A percentile compares a stretch with the other conserved stretches of the same genome.
phyloP scores from a whole-genome alignment of 2,329 filamentous ascomycete species.

The Ophiostoma sp. region DNA sequence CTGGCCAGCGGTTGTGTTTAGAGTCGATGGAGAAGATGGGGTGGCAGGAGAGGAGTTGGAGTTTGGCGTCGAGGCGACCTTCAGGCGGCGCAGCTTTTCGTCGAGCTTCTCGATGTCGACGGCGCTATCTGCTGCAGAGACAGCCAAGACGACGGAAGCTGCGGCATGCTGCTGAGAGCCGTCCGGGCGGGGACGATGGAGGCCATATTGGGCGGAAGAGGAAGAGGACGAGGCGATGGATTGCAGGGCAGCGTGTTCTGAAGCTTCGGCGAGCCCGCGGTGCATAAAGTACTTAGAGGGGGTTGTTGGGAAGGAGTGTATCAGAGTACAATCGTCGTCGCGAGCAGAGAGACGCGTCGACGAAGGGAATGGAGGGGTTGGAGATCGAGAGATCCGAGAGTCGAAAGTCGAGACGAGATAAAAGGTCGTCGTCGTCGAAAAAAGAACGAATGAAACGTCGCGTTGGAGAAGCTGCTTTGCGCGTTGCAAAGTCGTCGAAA shows the following conservation, averaged over 20 bases:
- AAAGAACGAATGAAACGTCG: background rate
- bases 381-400: background rate
- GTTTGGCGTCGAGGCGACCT: conserved; percentile 30
- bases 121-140: conserved; percentile 33
- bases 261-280: conserved; percentile 54
- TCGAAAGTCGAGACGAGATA: background rate
- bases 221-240: conserved; percentile 37
- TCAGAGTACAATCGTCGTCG: conserved; percentile 21
- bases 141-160: background rate
- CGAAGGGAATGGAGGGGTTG: background rate
- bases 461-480: background rate
- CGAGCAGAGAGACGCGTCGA: conserved; percentile 24
- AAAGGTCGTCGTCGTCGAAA: background rate
- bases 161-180: conserved; percentile 32
- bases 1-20: conserved; percentile 46
- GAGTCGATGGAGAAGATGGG: background rate
- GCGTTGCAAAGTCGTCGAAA: background rate
- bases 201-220: conserved; percentile 58
- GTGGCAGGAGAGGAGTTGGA: background rate
- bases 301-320: background rate
- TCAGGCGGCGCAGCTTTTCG: conserved; percentile 56
- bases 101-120: conserved; percentile 48
- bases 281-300: conserved; percentile 59
- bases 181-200: conserved; percentile 46
- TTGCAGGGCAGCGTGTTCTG: conserved; percentile 44